A percentile compares a stretch with the other conserved stretches of the same genome.
phyloP scores from a whole-genome alignment of 345 rosid genomes.

The Salix dunnii region DNA sequence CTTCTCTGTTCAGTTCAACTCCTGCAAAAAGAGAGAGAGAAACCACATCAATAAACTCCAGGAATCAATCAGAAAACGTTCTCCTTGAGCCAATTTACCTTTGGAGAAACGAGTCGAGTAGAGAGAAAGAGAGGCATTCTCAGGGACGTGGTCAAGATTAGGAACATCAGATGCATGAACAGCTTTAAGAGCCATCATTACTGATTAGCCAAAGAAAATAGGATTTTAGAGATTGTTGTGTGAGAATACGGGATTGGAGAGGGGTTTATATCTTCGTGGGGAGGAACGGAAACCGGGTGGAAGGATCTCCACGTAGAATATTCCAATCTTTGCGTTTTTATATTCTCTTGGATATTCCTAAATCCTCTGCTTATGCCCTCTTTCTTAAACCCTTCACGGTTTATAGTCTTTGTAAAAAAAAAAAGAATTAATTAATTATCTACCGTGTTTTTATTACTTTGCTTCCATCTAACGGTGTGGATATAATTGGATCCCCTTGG shows the following conservation, averaged over 20 bases:
- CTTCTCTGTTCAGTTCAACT: constrained; percentile 26
- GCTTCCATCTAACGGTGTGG: too few relatives aligned
- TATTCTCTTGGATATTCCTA: constrained; percentile 26
- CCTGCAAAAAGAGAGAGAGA: constrained; percentile 26
- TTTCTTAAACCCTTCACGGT: not conserved
- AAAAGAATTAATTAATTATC: too few relatives aligned
- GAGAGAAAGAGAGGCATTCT: constrained; percentile 41
- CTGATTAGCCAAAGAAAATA: not conserved
- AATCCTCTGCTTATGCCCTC: not conserved
- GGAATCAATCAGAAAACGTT: not conserved
- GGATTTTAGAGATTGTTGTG: not conserved
- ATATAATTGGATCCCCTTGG: not conserved
- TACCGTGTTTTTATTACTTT: too few relatives aligned
- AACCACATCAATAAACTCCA: not conserved
- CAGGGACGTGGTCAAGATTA: constrained; percentile 58
- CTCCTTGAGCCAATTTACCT: constrained; percentile 9
- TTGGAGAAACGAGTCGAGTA: constrained; percentile 37
- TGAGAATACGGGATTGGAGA: not conserved
- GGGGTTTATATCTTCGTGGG: constrained; percentile 12
- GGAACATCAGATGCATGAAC: constrained; percentile 85
- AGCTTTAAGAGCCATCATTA: constrained; percentile 74
- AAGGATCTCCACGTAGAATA: constrained; percentile 23
- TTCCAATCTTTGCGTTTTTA: constrained; percentile 5
- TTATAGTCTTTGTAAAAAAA: not conserved
- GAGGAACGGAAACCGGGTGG: not conserved